Evolutionary conservation across 2,329 filamentous ascomycete species (phyloP).

Genomic region (Penicillium sp.): DNA sequence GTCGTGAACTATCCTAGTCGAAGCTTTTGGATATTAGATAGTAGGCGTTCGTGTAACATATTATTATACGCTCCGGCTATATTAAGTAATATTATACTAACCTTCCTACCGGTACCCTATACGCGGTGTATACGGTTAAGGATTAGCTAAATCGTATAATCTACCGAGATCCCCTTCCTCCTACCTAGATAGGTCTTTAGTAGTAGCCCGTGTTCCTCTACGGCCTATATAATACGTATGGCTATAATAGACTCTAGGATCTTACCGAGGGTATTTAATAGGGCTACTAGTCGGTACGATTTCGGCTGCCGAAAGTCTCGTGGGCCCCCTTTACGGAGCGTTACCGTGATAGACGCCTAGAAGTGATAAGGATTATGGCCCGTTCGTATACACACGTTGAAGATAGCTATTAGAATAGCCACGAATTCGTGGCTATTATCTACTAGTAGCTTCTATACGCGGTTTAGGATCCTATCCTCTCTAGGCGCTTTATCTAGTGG

Average conservation of each 20-base stretch:
- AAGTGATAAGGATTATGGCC: constrained; percentile 1
- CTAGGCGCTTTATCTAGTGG: neutral
- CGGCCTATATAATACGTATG: neutral
- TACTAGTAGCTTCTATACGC: neutral
- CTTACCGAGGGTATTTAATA: neutral
- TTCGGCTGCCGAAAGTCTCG: neutral
- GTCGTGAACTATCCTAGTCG: neutral
- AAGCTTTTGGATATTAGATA: neutral
- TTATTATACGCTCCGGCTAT: neutral
- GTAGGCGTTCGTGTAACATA: neutral
- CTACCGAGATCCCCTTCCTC: neutral
- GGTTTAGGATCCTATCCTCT: neutral
- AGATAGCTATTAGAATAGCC: neutral
- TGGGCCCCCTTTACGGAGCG: neutral
- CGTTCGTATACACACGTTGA: neutral
- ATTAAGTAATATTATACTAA: constrained; percentile 2
- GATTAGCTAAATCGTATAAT: constrained; percentile 1
- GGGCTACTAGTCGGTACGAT: neutral
- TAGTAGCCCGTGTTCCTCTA: neutral
- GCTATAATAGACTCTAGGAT: neutral
- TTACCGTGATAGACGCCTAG: constrained; percentile 2
- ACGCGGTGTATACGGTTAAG: neutral
- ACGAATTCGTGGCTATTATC: neutral
- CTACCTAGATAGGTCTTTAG: neutral
- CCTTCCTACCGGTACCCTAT: neutral